Base-by-base conservation (phyloP, 1,139 yeast species). In the Hansenula anomala region DNA sequence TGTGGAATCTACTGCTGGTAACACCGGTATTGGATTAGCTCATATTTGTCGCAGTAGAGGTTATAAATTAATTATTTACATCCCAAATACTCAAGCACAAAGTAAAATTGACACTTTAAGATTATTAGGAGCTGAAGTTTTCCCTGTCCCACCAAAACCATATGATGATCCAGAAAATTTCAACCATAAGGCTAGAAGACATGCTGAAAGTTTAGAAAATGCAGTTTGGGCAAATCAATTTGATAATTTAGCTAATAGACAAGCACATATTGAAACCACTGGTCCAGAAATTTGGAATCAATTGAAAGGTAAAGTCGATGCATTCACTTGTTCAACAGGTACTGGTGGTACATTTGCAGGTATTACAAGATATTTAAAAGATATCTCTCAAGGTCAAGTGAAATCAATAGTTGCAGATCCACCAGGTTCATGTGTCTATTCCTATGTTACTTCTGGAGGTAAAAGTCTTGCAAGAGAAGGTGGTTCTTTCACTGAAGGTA, bases 211-310 rank as follows among this genome's bases (percentile, higher is more conserved):
- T 23, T 61, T 81, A 43, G 75, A 72, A 4, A 86, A 86, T 55
- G 92, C 95, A 0, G 90, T 84, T 13, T 88, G 96, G 96, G 88
- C 96, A 13, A 81, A 87, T 59, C 96, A 87, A 59, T 88, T 87
- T 59, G 95, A 89, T 59, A 89, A 88, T 59, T 61, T 73, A 33
- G 95, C 94, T 47, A 88, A 89, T 62, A 75, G 96, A 61, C 88
- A 83, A 59, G 88, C 96, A 1, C 97, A 89, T 56, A 80, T 87
- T 49, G 89, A 83, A 52, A 80, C 95, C 36, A 89, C 97, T 0
- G 97, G 96, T 0, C 96, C 96, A 2, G 96, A 85, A 59, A 87
- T 88, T 48, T 85, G 92, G 88, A 78, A 81, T n/a, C 96, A 88
- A 58, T 70, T 88, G 45, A 63, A 80, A 44, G 94, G 94, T n/a